These are phyloP conservation scores for Tolypocladium tropicale DNA, from an alignment of 2,329 filamentous ascomycete genomes.

Conservation along the genomic window DNA sequence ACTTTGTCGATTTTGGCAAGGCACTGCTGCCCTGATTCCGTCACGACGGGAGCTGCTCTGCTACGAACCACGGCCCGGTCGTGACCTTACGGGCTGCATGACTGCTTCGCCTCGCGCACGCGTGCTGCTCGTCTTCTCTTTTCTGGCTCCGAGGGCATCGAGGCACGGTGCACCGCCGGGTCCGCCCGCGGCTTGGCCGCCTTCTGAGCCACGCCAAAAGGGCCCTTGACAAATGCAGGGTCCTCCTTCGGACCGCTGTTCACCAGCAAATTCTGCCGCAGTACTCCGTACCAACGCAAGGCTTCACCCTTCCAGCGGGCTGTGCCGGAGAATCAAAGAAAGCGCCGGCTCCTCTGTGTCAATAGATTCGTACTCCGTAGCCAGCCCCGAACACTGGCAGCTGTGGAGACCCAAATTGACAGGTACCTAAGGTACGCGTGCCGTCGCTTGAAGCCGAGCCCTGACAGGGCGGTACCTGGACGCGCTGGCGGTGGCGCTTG, in stretches of 20 bases:
- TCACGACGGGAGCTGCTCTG: neutral
- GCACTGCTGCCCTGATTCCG: neutral
- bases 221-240: neutral
- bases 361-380: neutral
- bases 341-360: neutral
- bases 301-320: too few species aligned
- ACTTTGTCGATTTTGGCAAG: neutral
- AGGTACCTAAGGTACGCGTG: neutral
- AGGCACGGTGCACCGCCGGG: neutral
- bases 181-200: too few species aligned
- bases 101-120: too few species aligned
- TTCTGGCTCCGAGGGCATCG: too few species aligned
- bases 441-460: neutral
- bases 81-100: neutral
- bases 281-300: too few species aligned
- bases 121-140: neutral
- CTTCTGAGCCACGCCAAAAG: neutral
- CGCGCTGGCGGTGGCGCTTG: neutral
- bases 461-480: too few species aligned
- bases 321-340: too few species aligned
- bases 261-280: too few species aligned
- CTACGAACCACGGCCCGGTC: neutral
- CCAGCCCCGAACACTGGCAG: neutral
- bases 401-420: neutral
- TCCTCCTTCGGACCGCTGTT: too few species aligned